Conservation (phyloP, 176 grass and related monocot genomes). For the Poa annua region DNA sequence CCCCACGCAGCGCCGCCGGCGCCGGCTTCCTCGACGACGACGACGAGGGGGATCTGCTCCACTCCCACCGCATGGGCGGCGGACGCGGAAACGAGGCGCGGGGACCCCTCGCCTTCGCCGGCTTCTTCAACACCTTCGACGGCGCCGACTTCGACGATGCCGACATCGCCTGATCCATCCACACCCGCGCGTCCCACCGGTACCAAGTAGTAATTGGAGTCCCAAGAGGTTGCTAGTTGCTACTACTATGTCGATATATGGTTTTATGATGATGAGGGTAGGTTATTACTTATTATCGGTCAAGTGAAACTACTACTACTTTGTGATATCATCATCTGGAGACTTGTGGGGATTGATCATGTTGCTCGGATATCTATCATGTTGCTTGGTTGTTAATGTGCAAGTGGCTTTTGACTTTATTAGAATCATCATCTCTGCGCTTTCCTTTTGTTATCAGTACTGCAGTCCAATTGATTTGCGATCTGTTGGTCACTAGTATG, state of each 20-base stretch:
- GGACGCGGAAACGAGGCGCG: not conserved
- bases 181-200: not conserved
- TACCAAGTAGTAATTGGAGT: not conserved
- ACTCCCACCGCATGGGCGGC: conserved; percentile 14
- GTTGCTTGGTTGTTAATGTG: no score
- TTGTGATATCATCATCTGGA: not conserved
- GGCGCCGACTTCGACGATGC: conserved; percentile 64
- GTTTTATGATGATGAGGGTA: not conserved
- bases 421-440: not conserved
- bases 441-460: no score
- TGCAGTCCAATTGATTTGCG: no score
- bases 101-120: conserved; percentile 41
- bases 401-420: no score
- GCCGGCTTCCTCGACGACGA: conserved; percentile 49
- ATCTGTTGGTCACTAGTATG: no score
- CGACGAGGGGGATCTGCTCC: conserved; percentile 44
- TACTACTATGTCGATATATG: conserved; percentile 24
- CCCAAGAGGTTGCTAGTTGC: not conserved
- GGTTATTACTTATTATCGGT: not conserved
- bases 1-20: conserved; percentile 33
- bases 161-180: conserved; percentile 49
- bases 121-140: conserved; percentile 61
- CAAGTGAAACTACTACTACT: conserved; percentile 22
- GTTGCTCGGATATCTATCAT: not conserved
- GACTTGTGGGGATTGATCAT: conserved; percentile 25